Percentiles rank a stretch among this genome's conserved stretches.
These are phyloP conservation scores for Atkinsonella texensis DNA, from an alignment of 2,329 filamentous ascomycete species.

Conservation along the genomic window DNA sequence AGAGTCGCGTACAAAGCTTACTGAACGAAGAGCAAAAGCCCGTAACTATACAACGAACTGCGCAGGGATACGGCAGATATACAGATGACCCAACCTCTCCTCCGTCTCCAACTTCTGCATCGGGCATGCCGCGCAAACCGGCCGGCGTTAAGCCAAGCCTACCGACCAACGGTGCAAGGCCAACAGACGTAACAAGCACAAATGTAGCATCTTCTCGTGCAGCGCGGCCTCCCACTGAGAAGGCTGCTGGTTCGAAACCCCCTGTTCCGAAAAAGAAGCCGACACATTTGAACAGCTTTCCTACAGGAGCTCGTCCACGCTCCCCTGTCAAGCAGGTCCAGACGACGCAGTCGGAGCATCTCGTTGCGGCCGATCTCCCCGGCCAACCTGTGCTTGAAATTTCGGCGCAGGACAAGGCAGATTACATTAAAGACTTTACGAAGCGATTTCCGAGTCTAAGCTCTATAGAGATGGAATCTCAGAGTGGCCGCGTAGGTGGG, in stretches of 20 bases:
- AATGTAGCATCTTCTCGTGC: conserved; percentile 12
- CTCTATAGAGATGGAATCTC: conserved; percentile 75
- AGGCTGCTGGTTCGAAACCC: conserved; percentile 27
- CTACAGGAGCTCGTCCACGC: conserved; percentile 28
- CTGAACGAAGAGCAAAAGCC: conserved; percentile 63
- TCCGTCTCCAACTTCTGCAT: conserved; percentile 26
- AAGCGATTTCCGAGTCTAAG: conserved; percentile 79
- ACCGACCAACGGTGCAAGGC: neutral
- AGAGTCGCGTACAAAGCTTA: conserved; percentile 78
- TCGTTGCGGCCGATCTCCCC: conserved; percentile 34
- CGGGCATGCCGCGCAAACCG: conserved; percentile 41
- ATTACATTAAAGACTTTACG: conserved; percentile 60
- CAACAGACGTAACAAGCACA: neutral
- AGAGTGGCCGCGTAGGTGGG: conserved; percentile 24
- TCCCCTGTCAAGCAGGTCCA: conserved; percentile 33
- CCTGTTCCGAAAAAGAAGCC: conserved; percentile 51
- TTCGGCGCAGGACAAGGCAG: conserved; percentile 47
- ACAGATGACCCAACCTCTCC: conserved; percentile 41
- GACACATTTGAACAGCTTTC: conserved; percentile 44
- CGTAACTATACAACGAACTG: conserved; percentile 51
- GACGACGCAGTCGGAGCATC: conserved; percentile 19
- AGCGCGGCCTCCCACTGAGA: conserved; percentile 13
- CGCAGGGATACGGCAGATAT: conserved; percentile 82
- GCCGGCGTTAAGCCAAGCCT: neutral
- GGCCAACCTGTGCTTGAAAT: conserved; percentile 41